A percentile compares a stretch with the other conserved stretches of the same genome.
Conservation (phyloP, 345 rosid species). For the Eucalyptus camaldulensis region DNA sequence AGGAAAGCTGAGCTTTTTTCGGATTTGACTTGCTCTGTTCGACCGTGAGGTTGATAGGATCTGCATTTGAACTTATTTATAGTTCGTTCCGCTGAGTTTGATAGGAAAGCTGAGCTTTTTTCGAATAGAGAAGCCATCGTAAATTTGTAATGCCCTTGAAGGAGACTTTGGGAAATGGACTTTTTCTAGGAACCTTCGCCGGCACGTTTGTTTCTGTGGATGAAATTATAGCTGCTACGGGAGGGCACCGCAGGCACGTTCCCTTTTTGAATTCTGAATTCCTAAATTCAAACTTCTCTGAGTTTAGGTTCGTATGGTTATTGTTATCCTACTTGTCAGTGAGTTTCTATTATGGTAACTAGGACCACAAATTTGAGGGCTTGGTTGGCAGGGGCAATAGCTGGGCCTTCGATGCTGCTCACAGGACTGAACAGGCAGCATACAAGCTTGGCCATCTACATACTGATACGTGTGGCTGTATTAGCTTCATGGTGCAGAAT, state of each 20-base stretch:
- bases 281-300: neutral
- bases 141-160: constrained; percentile 30
- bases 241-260: constrained; percentile 64
- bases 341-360: neutral
- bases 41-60: neutral
- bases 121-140: constrained; percentile 48
- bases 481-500: constrained; percentile 85
- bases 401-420: constrained; percentile 92
- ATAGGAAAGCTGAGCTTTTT: constrained; percentile 50
- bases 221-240: constrained; percentile 59
- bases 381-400: constrained; percentile 66
- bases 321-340: neutral
- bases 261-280: neutral
- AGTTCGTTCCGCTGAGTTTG: neutral
- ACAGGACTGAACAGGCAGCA: constrained; percentile 76
- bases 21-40: neutral
- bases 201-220: constrained; percentile 81
- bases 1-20: no score
- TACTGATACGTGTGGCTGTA: constrained; percentile 82
- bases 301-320: neutral
- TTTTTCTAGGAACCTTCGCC: constrained; percentile 83
- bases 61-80: neutral
- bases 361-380: constrained; percentile 94
- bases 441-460: constrained; percentile 77
- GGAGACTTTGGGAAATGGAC: constrained; percentile 80